Evolutionary conservation across 2,329 filamentous ascomycete species (phyloP).

Genomic region (Lasiodiplodia theobromae): DNA sequence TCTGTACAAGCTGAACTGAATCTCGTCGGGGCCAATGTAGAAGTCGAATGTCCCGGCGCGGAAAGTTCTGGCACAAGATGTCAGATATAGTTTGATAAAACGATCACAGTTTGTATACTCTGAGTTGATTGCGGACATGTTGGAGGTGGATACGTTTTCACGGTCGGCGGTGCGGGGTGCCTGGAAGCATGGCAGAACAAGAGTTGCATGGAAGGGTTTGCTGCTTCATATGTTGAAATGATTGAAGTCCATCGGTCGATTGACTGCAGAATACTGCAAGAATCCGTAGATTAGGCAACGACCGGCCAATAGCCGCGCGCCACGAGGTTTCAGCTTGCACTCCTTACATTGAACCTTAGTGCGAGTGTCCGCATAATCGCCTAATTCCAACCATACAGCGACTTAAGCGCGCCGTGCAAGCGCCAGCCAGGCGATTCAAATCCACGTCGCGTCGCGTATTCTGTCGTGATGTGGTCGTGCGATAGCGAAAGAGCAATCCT

Average conservation of each 20-base stretch:
- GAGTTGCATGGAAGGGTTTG: too few relatives aligned
- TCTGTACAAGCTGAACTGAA: neutral
- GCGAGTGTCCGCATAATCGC: too few relatives aligned
- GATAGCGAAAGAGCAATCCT: too few relatives aligned
- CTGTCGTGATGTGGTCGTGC: too few relatives aligned
- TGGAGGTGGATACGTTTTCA: too few relatives aligned
- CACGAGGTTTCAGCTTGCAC: neutral
- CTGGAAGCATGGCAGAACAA: fast-evolving
- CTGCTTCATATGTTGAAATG: neutral
- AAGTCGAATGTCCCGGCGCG: constrained; percentile 8
- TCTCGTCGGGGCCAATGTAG: neutral
- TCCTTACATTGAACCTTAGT: neutral
- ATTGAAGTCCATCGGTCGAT: neutral
- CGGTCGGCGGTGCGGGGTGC: too few relatives aligned
- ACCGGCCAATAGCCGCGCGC: neutral
- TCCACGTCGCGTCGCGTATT: too few relatives aligned
- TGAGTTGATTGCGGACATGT: too few relatives aligned
- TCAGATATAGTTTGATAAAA: too few relatives aligned
- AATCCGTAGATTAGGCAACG: neutral
- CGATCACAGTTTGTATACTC: neutral
- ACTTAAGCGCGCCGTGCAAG: too few relatives aligned
- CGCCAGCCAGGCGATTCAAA: too few relatives aligned
- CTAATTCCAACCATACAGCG: too few relatives aligned
- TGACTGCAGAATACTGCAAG: neutral
- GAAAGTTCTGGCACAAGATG: neutral